These are phyloP conservation scores for Tricholoma matsutake DNA, from an alignment of 768 basidiomycete species.

Conservation along the genomic window DNA sequence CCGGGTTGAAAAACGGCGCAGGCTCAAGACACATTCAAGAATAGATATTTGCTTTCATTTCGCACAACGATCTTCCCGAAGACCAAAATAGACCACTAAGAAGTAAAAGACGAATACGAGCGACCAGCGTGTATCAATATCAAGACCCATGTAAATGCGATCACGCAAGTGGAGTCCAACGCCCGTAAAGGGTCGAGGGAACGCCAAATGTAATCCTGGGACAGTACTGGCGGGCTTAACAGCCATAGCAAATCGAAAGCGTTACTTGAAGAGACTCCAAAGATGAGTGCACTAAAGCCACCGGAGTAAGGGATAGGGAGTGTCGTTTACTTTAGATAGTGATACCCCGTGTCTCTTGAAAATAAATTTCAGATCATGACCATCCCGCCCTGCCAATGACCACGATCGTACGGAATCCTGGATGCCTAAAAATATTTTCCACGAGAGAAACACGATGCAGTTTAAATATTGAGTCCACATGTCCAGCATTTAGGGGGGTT, in stretches of 20 bases:
- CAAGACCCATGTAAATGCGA: not conserved
- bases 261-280: not conserved
- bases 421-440: not conserved
- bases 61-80: not conserved
- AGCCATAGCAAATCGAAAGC: not conserved
- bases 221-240: not conserved
- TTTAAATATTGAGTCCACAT: too few relatives aligned
- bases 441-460: not conserved
- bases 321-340: too few relatives aligned
- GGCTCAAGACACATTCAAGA: too few relatives aligned
- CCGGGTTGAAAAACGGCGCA: not conserved
- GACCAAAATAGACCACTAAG: not conserved
- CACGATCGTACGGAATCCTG: too few relatives aligned
- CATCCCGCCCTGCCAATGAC: not conserved
- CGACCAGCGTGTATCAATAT: not conserved
- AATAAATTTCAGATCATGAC: not conserved
- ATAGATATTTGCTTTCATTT: too few relatives aligned
- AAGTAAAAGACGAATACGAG: not conserved
- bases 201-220: not conserved
- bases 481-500: too few relatives aligned
- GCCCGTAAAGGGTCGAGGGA: not conserved
- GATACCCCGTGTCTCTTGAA: not conserved
- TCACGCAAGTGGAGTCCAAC: not conserved
- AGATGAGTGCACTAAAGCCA: too few relatives aligned
- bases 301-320: not conserved